phyloP scores from a whole-genome alignment of 2,329 filamentous ascomycete genomes.

The Fusarium falciforme region DNA sequence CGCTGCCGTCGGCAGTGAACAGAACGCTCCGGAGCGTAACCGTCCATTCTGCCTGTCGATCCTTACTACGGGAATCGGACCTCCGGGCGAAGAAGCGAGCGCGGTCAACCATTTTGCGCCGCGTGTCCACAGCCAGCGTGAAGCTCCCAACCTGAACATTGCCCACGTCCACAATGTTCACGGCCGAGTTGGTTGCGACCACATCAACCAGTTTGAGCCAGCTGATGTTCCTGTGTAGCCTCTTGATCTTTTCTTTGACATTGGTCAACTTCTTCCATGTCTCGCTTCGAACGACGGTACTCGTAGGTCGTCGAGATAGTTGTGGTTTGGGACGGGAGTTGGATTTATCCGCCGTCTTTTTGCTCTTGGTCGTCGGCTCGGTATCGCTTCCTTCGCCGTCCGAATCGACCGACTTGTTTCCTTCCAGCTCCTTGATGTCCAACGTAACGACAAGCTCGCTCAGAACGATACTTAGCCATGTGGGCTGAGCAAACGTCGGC shows the following conservation, averaged over 20 bases:
- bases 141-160: conserved; percentile 86
- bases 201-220: conserved; percentile 93
- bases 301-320: conserved; percentile 25
- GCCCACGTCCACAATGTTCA: conserved; percentile 84
- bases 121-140: conserved; percentile 88
- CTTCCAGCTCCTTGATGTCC: conserved; percentile 76
- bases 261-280: conserved; percentile 84
- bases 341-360: conserved; percentile 38
- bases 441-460: conserved; percentile 87
- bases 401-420: conserved; percentile 52
- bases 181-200: conserved; percentile 81
- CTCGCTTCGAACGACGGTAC: conserved; percentile 65
- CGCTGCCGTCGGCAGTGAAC: conserved; percentile 85
- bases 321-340: conserved; percentile 37
- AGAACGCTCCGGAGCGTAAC: conserved; percentile 86
- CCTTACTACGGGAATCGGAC: conserved; percentile 67
- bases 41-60: conserved; percentile 91
- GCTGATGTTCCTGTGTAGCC: conserved; percentile 84
- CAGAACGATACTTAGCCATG: conserved; percentile 92
- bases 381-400: conserved; percentile 44
- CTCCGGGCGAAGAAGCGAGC: conserved; percentile 89
- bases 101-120: conserved; percentile 90
- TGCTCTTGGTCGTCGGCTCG: conserved; percentile 42
- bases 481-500: conserved; percentile 96
- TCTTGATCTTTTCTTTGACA: conserved; percentile 87